Percentiles rank a stretch among this genome's conserved stretches.
phyloP scores from a whole-genome alignment of 1,284 basidiomycete species.

The Sporisorium graminicola region DNA sequence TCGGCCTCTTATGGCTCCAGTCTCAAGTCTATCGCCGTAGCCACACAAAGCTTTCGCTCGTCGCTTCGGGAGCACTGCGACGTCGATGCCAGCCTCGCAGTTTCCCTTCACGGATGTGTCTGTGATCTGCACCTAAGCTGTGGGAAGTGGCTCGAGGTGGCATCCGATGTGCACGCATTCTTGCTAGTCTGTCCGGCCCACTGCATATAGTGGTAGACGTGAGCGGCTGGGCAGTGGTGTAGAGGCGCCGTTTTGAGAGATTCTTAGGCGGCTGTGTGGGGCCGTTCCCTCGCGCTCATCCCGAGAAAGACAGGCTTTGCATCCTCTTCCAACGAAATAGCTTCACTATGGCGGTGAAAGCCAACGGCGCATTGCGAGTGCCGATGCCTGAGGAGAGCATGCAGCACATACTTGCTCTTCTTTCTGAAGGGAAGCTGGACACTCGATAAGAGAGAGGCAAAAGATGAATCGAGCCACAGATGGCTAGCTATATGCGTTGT shows the following conservation, averaged over 20 bases:
- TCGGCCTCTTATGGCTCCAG: not conserved
- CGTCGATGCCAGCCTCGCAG: constrained; percentile 21
- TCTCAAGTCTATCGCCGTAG: not conserved
- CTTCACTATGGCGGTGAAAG: not conserved
- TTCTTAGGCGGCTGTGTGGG: not conserved
- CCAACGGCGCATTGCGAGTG: too few relatives aligned
- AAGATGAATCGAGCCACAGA: not conserved
- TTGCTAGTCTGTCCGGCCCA: not conserved
- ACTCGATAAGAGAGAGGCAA: not conserved
- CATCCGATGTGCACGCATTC: not conserved
- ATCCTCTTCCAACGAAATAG: not conserved
- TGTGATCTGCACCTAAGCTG: constrained; percentile 18
- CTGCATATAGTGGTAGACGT: constrained; percentile 7
- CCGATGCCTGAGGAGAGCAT: too few relatives aligned
- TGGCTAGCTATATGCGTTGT: constrained; percentile 11
- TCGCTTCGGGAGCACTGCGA: constrained; percentile 4
- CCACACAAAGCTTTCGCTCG: not conserved
- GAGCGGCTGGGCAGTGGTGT: not conserved
- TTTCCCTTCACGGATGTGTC: constrained; percentile 8
- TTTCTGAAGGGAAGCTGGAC: too few relatives aligned
- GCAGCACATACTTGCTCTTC: too few relatives aligned
- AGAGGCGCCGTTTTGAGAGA: not conserved
- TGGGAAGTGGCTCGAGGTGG: constrained; percentile 7
- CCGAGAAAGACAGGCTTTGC: not conserved
- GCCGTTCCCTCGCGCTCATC: not conserved